phyloP scores from a whole-genome alignment of 2,329 filamentous ascomycete species.

The Alternaria gaisen region DNA sequence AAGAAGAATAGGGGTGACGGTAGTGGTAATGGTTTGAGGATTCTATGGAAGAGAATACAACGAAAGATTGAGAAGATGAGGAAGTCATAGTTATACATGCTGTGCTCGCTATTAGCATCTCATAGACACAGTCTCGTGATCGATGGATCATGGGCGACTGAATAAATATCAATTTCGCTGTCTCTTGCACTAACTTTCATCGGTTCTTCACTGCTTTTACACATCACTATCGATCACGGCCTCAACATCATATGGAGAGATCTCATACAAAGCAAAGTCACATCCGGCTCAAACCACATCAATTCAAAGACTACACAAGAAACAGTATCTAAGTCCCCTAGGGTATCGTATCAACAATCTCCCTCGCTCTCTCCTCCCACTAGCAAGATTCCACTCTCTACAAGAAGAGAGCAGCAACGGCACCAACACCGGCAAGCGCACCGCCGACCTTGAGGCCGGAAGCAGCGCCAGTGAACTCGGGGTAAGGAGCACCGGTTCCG shows the following conservation, averaged over 20 bases:
- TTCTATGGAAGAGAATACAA: background rate
- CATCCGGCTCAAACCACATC: background rate
- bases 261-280: background rate
- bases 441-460: conserved; percentile 40
- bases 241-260: background rate
- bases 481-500: conserved; percentile 33
- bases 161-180: background rate
- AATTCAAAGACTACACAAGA: conserved; percentile 1
- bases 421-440: conserved; percentile 47
- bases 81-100: background rate
- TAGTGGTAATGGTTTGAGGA: background rate
- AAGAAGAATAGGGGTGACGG: background rate
- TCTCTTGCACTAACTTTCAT: background rate
- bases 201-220: background rate
- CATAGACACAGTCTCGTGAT: background rate
- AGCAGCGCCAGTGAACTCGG: conserved; percentile 47
- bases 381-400: conserved; percentile 24
- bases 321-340: background rate
- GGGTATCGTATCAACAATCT: conserved; percentile 2
- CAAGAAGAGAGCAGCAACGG: conserved; percentile 47
- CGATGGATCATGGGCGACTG: background rate
- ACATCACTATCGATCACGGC: background rate
- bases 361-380: background rate
- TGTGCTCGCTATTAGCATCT: background rate
- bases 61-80: background rate